Conservation (phyloP, 352 stramenopile species). For the Phytophthora colocasiae region DNA sequence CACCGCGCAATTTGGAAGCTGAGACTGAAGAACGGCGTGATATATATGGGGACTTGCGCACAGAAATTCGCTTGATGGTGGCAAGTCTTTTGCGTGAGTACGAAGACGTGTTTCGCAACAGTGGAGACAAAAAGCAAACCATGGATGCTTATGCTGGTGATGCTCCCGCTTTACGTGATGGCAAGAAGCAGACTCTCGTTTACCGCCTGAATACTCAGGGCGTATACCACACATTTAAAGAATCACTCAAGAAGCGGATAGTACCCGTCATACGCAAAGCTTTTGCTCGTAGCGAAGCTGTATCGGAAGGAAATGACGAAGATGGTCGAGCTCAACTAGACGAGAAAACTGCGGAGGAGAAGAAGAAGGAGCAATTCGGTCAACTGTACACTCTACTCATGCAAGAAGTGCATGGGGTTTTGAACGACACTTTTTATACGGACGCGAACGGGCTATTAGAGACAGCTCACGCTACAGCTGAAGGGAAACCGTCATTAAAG, state of each 20-base stretch:
- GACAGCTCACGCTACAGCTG: slow-evolving; percentile 26
- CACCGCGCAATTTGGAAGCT: slow-evolving; percentile 51
- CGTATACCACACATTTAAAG: slow-evolving; percentile 83
- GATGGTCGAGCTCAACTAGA: slow-evolving; percentile 5
- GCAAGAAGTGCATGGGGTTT: slow-evolving; percentile 75
- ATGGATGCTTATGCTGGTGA: slow-evolving; percentile 18
- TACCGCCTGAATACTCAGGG: slow-evolving; percentile 83
- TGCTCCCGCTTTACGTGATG: slow-evolving; percentile 46
- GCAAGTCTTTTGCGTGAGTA: slow-evolving; percentile 71
- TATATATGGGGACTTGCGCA: slow-evolving; percentile 48
- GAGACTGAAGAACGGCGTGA: slow-evolving; percentile 57
- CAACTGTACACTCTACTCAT: slow-evolving; percentile 75
- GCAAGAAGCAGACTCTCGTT: slow-evolving; percentile 77
- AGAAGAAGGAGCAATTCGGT: slow-evolving; percentile 69
- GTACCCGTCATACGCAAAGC: slow-evolving; percentile 72
- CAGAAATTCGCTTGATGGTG: slow-evolving; percentile 69
- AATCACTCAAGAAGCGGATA: slow-evolving; percentile 85
- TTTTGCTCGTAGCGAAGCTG: slow-evolving; percentile 41
- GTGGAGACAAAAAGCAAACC: slow-evolving; percentile 17
- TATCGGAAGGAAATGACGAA: slow-evolving; percentile 26
- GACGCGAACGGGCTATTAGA: slow-evolving; percentile 47
- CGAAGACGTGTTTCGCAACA: slow-evolving; percentile 41
- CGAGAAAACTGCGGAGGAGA: slow-evolving; percentile 28
- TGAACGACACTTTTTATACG: slow-evolving; percentile 67
- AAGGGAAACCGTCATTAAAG: slow-evolving; percentile 29